phyloP scores from a whole-genome alignment of 73 alveolate species.

The Uronychia setigera region DNA sequence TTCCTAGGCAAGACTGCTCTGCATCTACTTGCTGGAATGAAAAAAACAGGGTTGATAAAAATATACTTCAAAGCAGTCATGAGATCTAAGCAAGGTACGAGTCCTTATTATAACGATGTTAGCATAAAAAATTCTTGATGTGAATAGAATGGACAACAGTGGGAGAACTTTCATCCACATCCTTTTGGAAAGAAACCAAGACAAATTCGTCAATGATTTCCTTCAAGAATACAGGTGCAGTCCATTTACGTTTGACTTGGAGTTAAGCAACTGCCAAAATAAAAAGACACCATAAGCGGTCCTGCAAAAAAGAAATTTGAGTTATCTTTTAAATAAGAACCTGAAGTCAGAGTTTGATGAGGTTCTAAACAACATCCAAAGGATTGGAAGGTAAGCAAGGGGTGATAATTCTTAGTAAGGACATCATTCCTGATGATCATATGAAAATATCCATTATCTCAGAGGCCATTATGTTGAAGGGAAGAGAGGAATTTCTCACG shows the following conservation, averaged over 20 bases:
- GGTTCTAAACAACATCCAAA: not conserved
- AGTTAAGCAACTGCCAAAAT: not conserved
- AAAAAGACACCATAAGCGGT: not conserved
- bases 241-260: not conserved
- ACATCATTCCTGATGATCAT: not conserved
- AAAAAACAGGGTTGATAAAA: not conserved
- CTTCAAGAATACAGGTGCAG: not conserved
- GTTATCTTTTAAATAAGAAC: not conserved
- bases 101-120: not conserved
- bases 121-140: not conserved
- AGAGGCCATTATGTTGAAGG: not conserved
- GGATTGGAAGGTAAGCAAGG: not conserved
- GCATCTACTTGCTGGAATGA: not conserved
- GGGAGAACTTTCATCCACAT: not conserved
- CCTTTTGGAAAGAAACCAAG: not conserved
- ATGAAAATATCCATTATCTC: not conserved
- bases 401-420: not conserved
- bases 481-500: not conserved
- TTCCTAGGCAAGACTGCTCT: not conserved
- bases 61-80: not conserved
- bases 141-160: not conserved
- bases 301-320: not conserved
- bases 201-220: not conserved
- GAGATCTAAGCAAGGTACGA: not conserved
- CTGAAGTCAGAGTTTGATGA: not conserved